Evolutionary conservation across 2,329 filamentous ascomycete genomes (phyloP).

Genomic region (Stagonosporopsis cucurbitacearum): DNA sequence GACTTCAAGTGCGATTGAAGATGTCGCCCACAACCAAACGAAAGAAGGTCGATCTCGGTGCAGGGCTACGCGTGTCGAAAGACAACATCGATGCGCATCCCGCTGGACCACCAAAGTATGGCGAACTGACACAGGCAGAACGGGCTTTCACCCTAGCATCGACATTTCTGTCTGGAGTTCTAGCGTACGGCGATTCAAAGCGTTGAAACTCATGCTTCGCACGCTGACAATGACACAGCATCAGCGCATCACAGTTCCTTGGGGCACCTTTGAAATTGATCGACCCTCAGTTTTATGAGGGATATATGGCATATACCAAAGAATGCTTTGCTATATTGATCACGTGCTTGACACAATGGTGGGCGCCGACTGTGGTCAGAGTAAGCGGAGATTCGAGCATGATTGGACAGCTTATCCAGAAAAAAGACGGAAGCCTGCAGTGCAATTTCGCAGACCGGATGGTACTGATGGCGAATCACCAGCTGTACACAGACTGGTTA

Average conservation of each 20-base stretch:
- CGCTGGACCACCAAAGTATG: constrained; percentile 54
- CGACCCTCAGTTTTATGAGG: constrained; percentile 79
- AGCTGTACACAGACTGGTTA: constrained; percentile 88
- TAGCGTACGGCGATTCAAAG: constrained; percentile 48
- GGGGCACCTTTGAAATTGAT: constrained; percentile 78
- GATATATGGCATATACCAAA: constrained; percentile 88
- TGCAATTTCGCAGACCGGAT: constrained; percentile 82
- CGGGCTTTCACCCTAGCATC: constrained; percentile 58
- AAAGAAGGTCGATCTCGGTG: constrained; percentile 49
- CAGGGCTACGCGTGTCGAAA: constrained; percentile 53
- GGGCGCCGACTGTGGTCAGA: constrained; percentile 81
- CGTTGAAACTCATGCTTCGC: neutral
- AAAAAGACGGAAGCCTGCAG: constrained; percentile 73
- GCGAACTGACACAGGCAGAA: constrained; percentile 56
- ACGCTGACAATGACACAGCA: constrained; percentile 43
- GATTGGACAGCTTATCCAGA: constrained; percentile 73
- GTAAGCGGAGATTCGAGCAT: constrained; percentile 86
- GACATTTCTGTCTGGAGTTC: constrained; percentile 57
- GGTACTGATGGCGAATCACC: constrained; percentile 86
- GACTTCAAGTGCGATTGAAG: constrained; percentile 2
- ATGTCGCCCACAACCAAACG: constrained; percentile 39
- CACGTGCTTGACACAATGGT: constrained; percentile 83
- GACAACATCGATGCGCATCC: constrained; percentile 52
- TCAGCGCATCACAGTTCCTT: constrained; percentile 74
- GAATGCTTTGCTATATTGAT: constrained; percentile 79